Evolutionary conservation across 2,329 filamentous ascomycete genomes (phyloP).

Genomic region (Paramyrothecium roridum): DNA sequence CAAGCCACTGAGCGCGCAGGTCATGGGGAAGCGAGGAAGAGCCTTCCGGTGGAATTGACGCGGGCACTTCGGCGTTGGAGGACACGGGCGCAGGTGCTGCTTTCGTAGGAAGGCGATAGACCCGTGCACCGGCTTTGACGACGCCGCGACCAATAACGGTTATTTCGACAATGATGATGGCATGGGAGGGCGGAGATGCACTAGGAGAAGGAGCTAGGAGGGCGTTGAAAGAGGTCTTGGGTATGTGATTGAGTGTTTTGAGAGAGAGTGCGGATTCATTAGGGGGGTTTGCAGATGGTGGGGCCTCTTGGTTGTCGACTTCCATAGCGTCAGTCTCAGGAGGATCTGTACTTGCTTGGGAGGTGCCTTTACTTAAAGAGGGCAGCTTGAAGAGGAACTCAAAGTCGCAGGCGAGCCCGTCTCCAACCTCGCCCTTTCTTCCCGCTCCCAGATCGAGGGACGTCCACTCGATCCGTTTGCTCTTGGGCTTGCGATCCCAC

Average conservation of each 20-base stretch:
- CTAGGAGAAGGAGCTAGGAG: slow-evolving; percentile 16
- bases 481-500: slow-evolving; percentile 78
- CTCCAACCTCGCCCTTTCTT: slow-evolving; percentile 77
- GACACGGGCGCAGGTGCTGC: slow-evolving; percentile 16
- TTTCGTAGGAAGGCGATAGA: slow-evolving; percentile 72
- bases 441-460: slow-evolving; percentile 70
- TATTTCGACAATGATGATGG: slow-evolving; percentile 61
- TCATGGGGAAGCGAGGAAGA: slow-evolving; percentile 34
- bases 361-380: not conserved
- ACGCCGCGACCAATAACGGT: slow-evolving; percentile 68
- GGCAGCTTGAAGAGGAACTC: slow-evolving; percentile 55
- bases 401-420: slow-evolving; percentile 83
- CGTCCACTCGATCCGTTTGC: slow-evolving; percentile 74
- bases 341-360: slow-evolving; percentile 11
- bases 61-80: slow-evolving; percentile 41
- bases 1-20: slow-evolving; percentile 71
- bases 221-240: slow-evolving; percentile 25
- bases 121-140: slow-evolving; percentile 68
- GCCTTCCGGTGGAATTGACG: slow-evolving; percentile 31
- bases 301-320: slow-evolving; percentile 16
- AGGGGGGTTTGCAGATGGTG: not conserved
- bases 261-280: slow-evolving; percentile 5
- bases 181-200: slow-evolving; percentile 24
- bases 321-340: slow-evolving; percentile 26
- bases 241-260: slow-evolving; percentile 16